A percentile compares a stretch with the other conserved stretches of the same genome.
Conservation (phyloP, 1,139 yeast genomes). For the Lodderomyces elongisporus region DNA sequence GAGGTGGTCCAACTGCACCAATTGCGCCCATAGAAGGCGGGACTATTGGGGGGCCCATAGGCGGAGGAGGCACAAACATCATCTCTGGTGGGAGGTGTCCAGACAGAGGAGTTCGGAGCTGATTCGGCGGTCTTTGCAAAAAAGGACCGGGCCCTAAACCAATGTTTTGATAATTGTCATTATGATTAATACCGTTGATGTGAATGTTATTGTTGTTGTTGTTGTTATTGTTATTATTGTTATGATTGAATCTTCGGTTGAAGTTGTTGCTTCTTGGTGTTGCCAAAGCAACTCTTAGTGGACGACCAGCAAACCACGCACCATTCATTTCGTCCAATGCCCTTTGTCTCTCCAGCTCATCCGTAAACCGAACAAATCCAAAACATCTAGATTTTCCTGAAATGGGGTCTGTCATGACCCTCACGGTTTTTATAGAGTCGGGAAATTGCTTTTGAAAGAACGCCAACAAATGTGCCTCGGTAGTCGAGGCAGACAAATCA, state of each 20-base stretch:
- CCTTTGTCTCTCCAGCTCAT: conserved; percentile 57
- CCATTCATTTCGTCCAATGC: conserved; percentile 73
- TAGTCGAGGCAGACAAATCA: conserved; percentile 67
- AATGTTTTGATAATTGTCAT: neutral
- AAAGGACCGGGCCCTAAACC: conserved; percentile 5
- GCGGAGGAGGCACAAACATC: conserved; percentile 14
- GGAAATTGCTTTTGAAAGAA: conserved; percentile 60
- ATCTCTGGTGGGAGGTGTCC: conserved; percentile 12
- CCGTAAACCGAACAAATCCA: conserved; percentile 68
- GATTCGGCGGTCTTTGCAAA: no score
- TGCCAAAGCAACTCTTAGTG: conserved; percentile 68
- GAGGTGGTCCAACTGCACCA: neutral
- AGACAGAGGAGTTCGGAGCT: neutral
- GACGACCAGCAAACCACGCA: conserved; percentile 68
- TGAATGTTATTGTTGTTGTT: conserved; percentile 1
- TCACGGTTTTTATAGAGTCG: conserved; percentile 58
- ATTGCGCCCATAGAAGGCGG: conserved; percentile 1
- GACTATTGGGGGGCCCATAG: neutral
- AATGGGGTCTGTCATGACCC: conserved; percentile 72
- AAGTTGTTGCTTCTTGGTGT: conserved; percentile 41
- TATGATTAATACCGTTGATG: no score
- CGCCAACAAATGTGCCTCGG: conserved; percentile 64
- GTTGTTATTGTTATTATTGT: conserved; percentile 5
- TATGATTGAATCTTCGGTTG: neutral
- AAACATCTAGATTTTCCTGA: conserved; percentile 72